Base-by-base conservation (phyloP, 108 stramenopile genomes). In the Nitzschia sp. region DNA sequence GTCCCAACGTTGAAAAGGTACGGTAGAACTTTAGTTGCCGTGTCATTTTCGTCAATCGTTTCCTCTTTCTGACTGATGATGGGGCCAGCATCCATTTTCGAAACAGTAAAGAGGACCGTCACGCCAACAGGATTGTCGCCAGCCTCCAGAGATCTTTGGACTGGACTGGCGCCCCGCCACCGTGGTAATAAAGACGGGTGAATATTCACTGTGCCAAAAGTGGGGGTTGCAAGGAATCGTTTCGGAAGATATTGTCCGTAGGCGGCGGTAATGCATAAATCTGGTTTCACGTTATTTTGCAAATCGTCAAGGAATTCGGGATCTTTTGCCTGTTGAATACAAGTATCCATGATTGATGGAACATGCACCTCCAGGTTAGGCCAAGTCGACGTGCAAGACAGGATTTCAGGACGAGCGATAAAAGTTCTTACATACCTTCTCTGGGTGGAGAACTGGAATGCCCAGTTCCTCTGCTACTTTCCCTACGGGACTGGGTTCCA, bases 81-180 rank as follows among this genome's bases (percentile, higher is more conserved):
- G 8, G 98, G 98, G 0, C 98, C 98, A 2, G 97, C 96, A 79
- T 99, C 98, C 97, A 99, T 98, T 61, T 95, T 94, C 22, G 84
- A 82, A 5, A 97, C 97, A 19, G 98, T 97, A 57, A 91, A 98
- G 32, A 98, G 72, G 4, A 99, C 91, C 9, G 92, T 88, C 2
- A 99, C 98, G 31, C 98, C 76, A 19, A 77, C 55, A 17, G 78
- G 71, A 58, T 73, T 72, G 63, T 72, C 78, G 35, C 78, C 77
- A n/a, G 77, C 70, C 53, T 78, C 77, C 28, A 78, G 31, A 34
- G 71, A 78, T 68, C 70, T 85, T 67, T 99, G 98, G 6, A 99
- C 96, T 1, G 98, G 98, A 75, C 93, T 91, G 21, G 98, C 95
- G 13, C 98, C 98, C 21, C 98, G 81, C 86, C 95, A 99, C 33